phyloP scores from a whole-genome alignment of 768 basidiomycete genomes.

The Lepiota brunneoincarnata region DNA sequence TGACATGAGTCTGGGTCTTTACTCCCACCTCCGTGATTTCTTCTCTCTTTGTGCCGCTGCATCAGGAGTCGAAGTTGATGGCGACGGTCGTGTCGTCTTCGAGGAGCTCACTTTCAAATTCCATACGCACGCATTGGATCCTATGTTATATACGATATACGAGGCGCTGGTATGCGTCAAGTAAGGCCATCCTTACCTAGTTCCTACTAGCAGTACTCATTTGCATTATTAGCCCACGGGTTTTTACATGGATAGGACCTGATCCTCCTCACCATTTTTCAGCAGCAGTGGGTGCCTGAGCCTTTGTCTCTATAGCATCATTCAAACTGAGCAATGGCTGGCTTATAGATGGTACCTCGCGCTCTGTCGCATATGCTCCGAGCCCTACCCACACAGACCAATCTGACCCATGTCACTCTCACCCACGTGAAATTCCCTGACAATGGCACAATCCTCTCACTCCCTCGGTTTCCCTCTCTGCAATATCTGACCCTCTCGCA shows the following conservation, averaged over 20 bases:
- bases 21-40: slow-evolving; percentile 7
- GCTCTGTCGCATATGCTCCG: slow-evolving; percentile 37
- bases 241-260: slow-evolving; percentile 57
- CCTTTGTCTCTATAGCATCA: not conserved
- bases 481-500: slow-evolving; percentile 47
- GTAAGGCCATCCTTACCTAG: slow-evolving; percentile 14
- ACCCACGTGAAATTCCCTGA: slow-evolving; percentile 35
- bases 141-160: slow-evolving; percentile 20
- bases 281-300: slow-evolving; percentile 44
- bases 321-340: not conserved
- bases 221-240: slow-evolving; percentile 33
- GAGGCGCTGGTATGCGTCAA: slow-evolving; percentile 24
- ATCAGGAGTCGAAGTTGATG: slow-evolving; percentile 18
- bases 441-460: slow-evolving; percentile 8
- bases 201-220: not conserved
- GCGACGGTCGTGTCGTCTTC: slow-evolving; percentile 20
- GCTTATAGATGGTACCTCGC: slow-evolving; percentile 38
- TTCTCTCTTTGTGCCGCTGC: slow-evolving; percentile 11
- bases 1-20: slow-evolving; percentile 5
- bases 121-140: slow-evolving; percentile 24
- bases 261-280: slow-evolving; percentile 63
- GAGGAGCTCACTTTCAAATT: slow-evolving; percentile 22
- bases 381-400: slow-evolving; percentile 39
- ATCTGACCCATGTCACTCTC: slow-evolving; percentile 42
- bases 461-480: slow-evolving; percentile 36